Percentiles rank a stretch among this genome's conserved stretches.
Conservation (phyloP, 2,329 filamentous ascomycete genomes). For the Colletotrichum lindemuthianum region DNA sequence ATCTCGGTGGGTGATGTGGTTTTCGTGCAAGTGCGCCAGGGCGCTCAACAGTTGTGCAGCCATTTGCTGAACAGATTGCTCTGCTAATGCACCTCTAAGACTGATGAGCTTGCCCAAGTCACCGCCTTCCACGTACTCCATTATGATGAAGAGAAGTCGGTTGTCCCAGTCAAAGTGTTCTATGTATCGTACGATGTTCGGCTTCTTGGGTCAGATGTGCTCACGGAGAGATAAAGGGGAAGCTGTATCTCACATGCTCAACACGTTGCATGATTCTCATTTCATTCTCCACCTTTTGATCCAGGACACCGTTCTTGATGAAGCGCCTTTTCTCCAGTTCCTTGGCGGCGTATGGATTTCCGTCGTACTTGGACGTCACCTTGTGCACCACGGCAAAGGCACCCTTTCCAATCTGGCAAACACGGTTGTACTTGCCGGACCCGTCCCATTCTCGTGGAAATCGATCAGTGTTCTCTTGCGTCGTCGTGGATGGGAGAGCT, state of each 20-base stretch:
- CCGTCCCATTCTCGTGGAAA: conserved; percentile 80
- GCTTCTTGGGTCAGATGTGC: conserved; percentile 53
- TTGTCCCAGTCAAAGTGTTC: conserved; percentile 86
- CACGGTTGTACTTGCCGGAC: conserved; percentile 84
- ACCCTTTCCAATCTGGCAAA: conserved; percentile 85
- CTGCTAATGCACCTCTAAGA: conserved; percentile 69
- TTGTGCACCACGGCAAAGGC: conserved; percentile 96
- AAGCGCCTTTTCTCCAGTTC: conserved; percentile 93
- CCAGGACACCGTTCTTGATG: conserved; percentile 89
- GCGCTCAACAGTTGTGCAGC: conserved; percentile 82
- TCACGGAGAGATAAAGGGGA: neutral
- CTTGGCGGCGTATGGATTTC: conserved; percentile 87
- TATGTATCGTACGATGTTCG: conserved; percentile 91
- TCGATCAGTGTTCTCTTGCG: conserved; percentile 47
- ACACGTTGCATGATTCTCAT: conserved; percentile 94
- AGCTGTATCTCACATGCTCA: conserved; percentile 72
- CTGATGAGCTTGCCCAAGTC: conserved; percentile 82
- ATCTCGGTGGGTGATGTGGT: conserved; percentile 96
- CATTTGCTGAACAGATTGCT: conserved; percentile 76
- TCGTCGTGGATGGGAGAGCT: conserved; percentile 35
- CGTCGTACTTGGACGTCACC: conserved; percentile 85
- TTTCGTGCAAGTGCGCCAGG: conserved; percentile 84
- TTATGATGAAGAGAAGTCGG: conserved; percentile 92
- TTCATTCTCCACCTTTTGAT: conserved; percentile 94
- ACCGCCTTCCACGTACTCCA: conserved; percentile 88